Percentiles rank a stretch among this genome's conserved stretches.
phyloP scores from a whole-genome alignment of 2,329 filamentous ascomycete species.

The Madurella fahalii region DNA sequence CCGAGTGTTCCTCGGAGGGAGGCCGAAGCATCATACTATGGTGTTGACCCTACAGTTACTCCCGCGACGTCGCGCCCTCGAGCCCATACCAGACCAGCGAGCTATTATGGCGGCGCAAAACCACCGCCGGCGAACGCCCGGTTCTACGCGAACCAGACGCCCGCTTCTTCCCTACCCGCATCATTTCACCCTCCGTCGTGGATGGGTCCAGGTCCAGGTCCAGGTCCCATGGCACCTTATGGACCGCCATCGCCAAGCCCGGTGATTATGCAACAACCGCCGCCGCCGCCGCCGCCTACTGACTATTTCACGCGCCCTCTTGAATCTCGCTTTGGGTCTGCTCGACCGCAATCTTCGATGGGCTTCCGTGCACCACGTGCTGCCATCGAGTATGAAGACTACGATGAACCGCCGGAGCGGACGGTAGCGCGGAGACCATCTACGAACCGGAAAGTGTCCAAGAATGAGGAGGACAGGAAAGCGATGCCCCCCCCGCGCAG shows the following conservation, averaged over 20 bases:
- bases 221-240: constrained; percentile 12
- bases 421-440: constrained; percentile 40
- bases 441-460: constrained; percentile 34
- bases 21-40: constrained; percentile 39
- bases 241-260: constrained; percentile 17
- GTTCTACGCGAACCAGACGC: constrained; percentile 32
- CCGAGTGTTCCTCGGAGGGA: constrained; percentile 31
- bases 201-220: not conserved
- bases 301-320: constrained; percentile 26
- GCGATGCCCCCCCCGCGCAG: constrained; percentile 45
- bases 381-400: constrained; percentile 36
- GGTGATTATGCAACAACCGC: constrained; percentile 17
- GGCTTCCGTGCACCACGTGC: constrained; percentile 31
- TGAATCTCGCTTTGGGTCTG: constrained; percentile 24
- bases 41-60: constrained; percentile 32
- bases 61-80: constrained; percentile 36
- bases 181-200: constrained; percentile 28
- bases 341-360: constrained; percentile 37
- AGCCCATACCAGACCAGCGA: constrained; percentile 37
- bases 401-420: constrained; percentile 37
- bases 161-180: constrained; percentile 28
- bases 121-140: constrained; percentile 37
- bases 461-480: constrained; percentile 41
- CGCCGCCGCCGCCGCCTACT: constrained; percentile 1
- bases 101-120: constrained; percentile 35